A percentile compares a stretch with the other conserved stretches of the same genome.
Conservation (phyloP, 208 protist genomes). For the Trypanosoma brucei region DNA sequence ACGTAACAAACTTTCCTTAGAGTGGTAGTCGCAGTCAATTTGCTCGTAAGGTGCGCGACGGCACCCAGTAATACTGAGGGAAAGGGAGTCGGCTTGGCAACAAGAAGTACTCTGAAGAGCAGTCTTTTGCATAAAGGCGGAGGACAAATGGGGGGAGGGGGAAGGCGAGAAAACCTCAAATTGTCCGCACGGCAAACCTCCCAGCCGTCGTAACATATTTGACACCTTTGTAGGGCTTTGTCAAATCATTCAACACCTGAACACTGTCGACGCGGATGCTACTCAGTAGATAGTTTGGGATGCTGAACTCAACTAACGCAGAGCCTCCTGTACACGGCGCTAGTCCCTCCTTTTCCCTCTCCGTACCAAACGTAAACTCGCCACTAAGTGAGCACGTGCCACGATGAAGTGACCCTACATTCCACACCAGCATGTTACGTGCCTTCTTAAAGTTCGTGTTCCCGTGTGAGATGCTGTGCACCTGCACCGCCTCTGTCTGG, state of each 20-base stretch:
- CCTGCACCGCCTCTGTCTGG: slow-evolving; percentile 45
- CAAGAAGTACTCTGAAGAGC: no score
- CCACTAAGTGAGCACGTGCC: slow-evolving; percentile 61
- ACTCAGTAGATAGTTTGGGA: slow-evolving; percentile 71
- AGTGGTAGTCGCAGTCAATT: no score
- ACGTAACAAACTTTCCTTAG: no score
- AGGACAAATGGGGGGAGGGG: no score
- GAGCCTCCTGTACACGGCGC: slow-evolving; percentile 21
- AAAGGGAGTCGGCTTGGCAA: no score
- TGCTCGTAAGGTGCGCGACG: no score
- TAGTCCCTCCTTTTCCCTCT: slow-evolving; percentile 19
- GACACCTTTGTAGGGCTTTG: slow-evolving; percentile 85
- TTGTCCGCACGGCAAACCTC: slow-evolving; percentile 71
- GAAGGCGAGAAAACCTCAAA: slow-evolving; percentile 13
- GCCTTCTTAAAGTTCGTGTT: slow-evolving; percentile 67
- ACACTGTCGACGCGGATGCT: slow-evolving; percentile 76
- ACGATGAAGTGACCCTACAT: slow-evolving; percentile 61
- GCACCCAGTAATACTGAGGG: no score
- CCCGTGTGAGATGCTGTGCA: slow-evolving; percentile 67
- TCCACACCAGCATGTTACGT: slow-evolving; percentile 65
- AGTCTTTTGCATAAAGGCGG: no score
- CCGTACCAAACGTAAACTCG: slow-evolving; percentile 49
- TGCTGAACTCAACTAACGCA: slow-evolving; percentile 60
- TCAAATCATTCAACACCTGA: slow-evolving; percentile 72
- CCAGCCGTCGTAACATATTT: slow-evolving; percentile 79